Evolutionary conservation across 441 rosid genomes (phyloP).

Genomic region (Eutrema salsugineum): DNA sequence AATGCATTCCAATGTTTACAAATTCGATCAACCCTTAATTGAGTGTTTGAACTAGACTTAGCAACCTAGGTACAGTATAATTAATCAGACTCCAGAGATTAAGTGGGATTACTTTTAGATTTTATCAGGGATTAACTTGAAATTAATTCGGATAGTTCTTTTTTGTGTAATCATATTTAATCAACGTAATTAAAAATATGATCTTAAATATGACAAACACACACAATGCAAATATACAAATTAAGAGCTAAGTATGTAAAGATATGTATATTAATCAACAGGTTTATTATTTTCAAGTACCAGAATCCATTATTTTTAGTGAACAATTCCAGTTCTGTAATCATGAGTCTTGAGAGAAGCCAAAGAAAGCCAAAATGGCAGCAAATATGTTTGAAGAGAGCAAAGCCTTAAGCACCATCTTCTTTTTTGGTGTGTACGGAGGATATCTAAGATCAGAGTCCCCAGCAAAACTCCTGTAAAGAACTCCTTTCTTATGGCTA

Average conservation of each 20-base stretch:
- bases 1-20: background rate
- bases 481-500: slow-evolving; percentile 36
- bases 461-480: slow-evolving; percentile 27
- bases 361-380: slow-evolving; percentile 31
- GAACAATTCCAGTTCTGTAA: background rate
- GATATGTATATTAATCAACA: background rate
- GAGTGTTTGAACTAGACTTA: background rate
- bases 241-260: background rate
- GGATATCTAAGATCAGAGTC: slow-evolving; percentile 33
- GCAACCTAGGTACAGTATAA: too few relatives aligned
- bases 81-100: background rate
- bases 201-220: background rate
- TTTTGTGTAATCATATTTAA: background rate
- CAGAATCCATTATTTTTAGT: background rate
- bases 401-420: slow-evolving; percentile 32
- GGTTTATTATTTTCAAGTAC: background rate
- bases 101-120: background rate
- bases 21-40: background rate
- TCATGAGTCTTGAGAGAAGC: slow-evolving; percentile 11
- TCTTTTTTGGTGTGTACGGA: slow-evolving; percentile 30
- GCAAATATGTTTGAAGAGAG: slow-evolving; percentile 25
- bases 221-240: background rate
- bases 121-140: too few relatives aligned
- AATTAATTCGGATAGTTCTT: background rate
- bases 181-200: background rate